Evolutionary conservation across 257 asterid species (phyloP), one percentile per base, ranked within the genome.

Genomic region (Scutellaria galericulata): DNA sequence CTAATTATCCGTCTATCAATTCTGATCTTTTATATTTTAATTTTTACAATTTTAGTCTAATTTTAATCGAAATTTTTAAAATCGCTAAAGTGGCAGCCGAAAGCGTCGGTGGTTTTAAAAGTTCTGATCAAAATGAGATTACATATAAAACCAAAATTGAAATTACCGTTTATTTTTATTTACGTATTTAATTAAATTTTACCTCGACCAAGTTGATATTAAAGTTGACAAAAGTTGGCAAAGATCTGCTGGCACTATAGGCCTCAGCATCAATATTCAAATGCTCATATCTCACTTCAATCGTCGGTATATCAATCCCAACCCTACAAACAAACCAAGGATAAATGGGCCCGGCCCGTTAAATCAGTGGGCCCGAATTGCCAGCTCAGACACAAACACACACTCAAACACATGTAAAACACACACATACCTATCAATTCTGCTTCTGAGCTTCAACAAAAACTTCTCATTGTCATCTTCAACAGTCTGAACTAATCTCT

Each of bases 391-490:
- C 73, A 2, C 37, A 31, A 31, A 4, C 37, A 1, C 37, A 31
- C 0, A 3, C 37, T 1, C 37, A 31, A 31, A 31, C 37, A 31
- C 37, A 31, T 31, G 37, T 0, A 31, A 31, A 31, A 31, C 37
- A 31, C 5, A 4, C 37, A 31, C 37, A 31, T 4, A 88, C 96
- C 94, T 84, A 18, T 90, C 80, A 39, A 87, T 69, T 75, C 96
- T 84, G 71, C 78, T 70, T 68, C 77, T 86, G 53, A 89, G 92
- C 66, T 82, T 86, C 53, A 77, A 58, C 85, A 89, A 76, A 74
- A 89, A 89, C 78, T 79, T 80, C 76, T 89, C 87, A 37, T 89
- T 89, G 73, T 89, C 93, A 10, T 78, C 89, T 0, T 87, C 90
- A 0, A 85, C 90, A 11, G 72, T 74, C 11, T 45, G 78, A 15